These are phyloP conservation scores for Anthoceros angustus DNA, from an alignment of 225 moss, liverwort and hornwort genomes.

Conservation along the genomic window DNA sequence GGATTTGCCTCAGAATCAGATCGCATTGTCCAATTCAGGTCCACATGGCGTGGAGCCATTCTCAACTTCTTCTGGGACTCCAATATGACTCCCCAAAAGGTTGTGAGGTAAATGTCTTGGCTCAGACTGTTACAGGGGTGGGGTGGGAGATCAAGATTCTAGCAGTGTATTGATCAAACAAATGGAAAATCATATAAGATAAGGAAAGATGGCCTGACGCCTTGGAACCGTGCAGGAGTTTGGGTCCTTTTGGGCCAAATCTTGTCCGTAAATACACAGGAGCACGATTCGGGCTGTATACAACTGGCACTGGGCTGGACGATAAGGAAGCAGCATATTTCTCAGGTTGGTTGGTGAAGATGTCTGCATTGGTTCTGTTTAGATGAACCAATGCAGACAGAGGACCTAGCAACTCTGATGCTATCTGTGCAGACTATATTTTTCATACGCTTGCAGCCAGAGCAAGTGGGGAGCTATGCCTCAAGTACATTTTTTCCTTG, in stretches of 20 bases:
- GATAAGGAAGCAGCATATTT: conserved; percentile 49
- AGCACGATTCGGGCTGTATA: conserved; percentile 58
- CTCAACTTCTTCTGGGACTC: conserved; percentile 79
- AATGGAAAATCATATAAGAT: no score
- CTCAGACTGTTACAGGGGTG: no score
- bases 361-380: not conserved
- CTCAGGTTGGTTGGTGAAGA: conserved; percentile 35
- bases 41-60: conserved; percentile 63
- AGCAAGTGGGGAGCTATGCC: conserved; percentile 91
- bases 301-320: conserved; percentile 34
- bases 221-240: conserved; percentile 25
- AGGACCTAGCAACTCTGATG: no score
- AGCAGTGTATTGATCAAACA: no score
- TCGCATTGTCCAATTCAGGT: conserved; percentile 41
- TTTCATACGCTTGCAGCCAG: conserved; percentile 82
- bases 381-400: not conserved
- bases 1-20: conserved; percentile 50
- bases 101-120: conserved; percentile 37
- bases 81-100: conserved; percentile 59
- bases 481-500: conserved; percentile 78
- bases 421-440: conserved; percentile 55
- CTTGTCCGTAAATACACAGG: conserved; percentile 71
- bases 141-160: no score
- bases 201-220: not conserved
- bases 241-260: conserved; percentile 95